A percentile compares a stretch with the other conserved stretches of the same genome.
Evolutionary conservation across 306 rosid species (phyloP).

Genomic region (barrel medic (Medicago truncatula)): DNA sequence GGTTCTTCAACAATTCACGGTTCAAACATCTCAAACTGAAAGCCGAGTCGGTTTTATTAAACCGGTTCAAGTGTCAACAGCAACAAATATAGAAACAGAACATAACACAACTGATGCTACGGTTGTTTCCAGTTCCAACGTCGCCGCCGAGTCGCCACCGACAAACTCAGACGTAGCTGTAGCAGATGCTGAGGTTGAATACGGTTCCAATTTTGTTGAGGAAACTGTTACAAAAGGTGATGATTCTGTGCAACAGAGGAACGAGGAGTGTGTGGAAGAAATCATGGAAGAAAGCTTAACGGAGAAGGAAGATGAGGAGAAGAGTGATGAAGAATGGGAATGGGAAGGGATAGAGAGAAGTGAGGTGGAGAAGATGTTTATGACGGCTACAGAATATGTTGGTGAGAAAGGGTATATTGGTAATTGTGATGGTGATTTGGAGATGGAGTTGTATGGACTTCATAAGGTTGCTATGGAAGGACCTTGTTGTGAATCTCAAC

Average conservation of each 20-base stretch:
- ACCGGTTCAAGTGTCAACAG: constrained; percentile 5
- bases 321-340: constrained; percentile 78
- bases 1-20: constrained; percentile 34
- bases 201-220: background rate
- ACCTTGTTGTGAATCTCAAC: constrained; percentile 62
- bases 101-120: background rate
- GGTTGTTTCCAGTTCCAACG: background rate
- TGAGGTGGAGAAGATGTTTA: constrained; percentile 65
- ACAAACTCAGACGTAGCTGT: background rate
- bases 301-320: constrained; percentile 33
- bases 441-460: constrained; percentile 63
- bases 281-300: constrained; percentile 14
- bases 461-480: constrained; percentile 71
- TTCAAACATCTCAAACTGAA: constrained; percentile 41
- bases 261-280: constrained; percentile 26
- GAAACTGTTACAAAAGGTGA: constrained; percentile 11
- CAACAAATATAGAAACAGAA: constrained; percentile 2
- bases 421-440: constrained; percentile 40
- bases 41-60: constrained; percentile 38
- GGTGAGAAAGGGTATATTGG: constrained; percentile 19
- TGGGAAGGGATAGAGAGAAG: constrained; percentile 92
- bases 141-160: background rate
- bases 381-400: constrained; percentile 61
- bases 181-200: constrained; percentile 11
- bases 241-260: constrained; percentile 15